Percentiles rank a stretch among this genome's conserved stretches.
phyloP scores from a whole-genome alignment of 345 rosid genomes.

The Euphorbia peplus region DNA sequence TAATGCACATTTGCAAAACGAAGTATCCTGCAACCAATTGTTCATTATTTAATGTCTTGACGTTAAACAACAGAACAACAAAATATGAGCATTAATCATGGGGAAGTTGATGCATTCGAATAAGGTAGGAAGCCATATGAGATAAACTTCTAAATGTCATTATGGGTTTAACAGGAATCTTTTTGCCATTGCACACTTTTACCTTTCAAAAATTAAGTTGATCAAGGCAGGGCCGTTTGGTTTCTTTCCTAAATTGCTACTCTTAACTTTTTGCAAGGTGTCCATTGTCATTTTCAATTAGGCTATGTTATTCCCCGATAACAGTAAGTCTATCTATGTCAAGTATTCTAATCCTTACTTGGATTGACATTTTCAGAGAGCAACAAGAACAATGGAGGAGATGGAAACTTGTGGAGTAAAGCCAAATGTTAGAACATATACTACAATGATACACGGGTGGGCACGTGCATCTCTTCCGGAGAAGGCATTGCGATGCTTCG shows the following conservation, averaged over 20 bases:
- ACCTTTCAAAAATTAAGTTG: not conserved
- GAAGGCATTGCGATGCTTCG: slow-evolving; percentile 76
- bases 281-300: too few species aligned
- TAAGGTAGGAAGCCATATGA: not conserved
- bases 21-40: not conserved
- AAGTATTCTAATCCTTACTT: not conserved
- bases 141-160: not conserved
- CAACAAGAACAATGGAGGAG: slow-evolving; percentile 56
- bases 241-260: not conserved
- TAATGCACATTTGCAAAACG: slow-evolving; percentile 2
- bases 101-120: not conserved
- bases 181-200: not conserved
- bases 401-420: slow-evolving; percentile 62
- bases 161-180: not conserved
- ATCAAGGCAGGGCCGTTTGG: not conserved
- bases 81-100: not conserved
- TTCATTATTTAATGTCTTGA: not conserved
- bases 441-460: slow-evolving; percentile 92
- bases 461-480: slow-evolving; percentile 90
- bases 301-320: too few species aligned
- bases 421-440: slow-evolving; percentile 90
- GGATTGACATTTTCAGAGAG: slow-evolving; percentile 51
- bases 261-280: too few species aligned
- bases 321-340: not conserved
- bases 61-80: not conserved